Evolutionary conservation across 2,329 filamentous ascomycete species (phyloP), one percentile per base, ranked within the genome.

Genomic region (Fusarium praegraminearum): DNA sequence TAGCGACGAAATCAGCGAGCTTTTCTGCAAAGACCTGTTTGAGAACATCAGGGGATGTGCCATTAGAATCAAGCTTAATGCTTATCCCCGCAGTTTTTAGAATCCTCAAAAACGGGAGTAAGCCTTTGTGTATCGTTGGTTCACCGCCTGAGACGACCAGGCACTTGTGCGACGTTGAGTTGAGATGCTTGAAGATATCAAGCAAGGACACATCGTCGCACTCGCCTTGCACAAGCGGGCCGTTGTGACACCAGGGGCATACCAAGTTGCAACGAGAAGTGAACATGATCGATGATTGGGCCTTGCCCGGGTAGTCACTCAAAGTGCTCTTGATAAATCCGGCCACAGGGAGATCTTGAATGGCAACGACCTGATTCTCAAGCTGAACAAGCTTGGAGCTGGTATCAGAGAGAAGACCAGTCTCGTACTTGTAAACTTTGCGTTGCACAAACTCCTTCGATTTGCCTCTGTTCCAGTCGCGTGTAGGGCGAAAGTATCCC

Each of bases 401-500:
- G 0, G 11, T 12, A 1, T 38, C 33, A 0, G 20, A 3, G 0
- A 18, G 22, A 2, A 62, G 32, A 0, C 56, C 62, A 0, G 53
- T 54, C 22, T 58, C 57, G 32, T 74, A 72, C 5, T 51, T 52
- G 30, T 74, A 74, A 0, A 69, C 65, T 5, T 73, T 74, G 2
- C 72, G 61, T 5, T 52, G 43, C 0, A 55, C n/a, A 30, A 74
- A 74, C 32, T 74, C 72, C 7, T 33, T 51, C 2, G 70, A 47
- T n/a, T 74, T 74, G 2, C 72, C 72, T 5, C 59, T 70, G 8
- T 74, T 74, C 72, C 72, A 74, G 18, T 74, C 72, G 1, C 72
- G 57, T 0, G 61, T 70, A 3, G 72, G 72, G 2, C 72, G 61
- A 22, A 74, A 74, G 6, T 74, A 74, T 0, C 72, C 72, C 0